These are phyloP conservation scores for Salinomyces thailandicus DNA, from an alignment of 2,329 filamentous ascomycete species.

Conservation along the genomic window DNA sequence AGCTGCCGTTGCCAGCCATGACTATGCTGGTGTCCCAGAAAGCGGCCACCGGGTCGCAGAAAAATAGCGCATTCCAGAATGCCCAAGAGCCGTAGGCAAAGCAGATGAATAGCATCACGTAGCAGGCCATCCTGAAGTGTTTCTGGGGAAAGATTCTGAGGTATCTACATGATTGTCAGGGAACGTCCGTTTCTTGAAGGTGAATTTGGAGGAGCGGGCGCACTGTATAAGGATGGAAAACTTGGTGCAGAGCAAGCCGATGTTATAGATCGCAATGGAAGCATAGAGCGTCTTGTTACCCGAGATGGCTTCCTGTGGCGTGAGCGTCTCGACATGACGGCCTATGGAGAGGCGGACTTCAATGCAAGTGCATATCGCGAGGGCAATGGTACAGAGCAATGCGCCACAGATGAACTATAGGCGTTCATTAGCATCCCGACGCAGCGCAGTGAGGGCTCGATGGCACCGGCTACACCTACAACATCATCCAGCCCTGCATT, in stretches of 20 bases:
- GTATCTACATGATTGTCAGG: no score
- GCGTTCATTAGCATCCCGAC: not conserved
- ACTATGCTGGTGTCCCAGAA: slow-evolving; percentile 30
- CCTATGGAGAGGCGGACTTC: slow-evolving; percentile 2
- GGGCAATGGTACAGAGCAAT: slow-evolving; percentile 3
- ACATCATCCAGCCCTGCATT: slow-evolving; percentile 17
- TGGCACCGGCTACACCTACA: not conserved
- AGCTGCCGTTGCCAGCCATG: slow-evolving; percentile 20
- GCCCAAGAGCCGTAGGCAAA: slow-evolving; percentile 23
- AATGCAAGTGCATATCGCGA: slow-evolving; percentile 3
- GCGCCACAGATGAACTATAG: not conserved
- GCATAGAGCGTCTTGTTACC: slow-evolving; percentile 10
- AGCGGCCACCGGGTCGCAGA: slow-evolving; percentile 32
- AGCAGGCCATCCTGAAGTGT: slow-evolving; percentile 25
- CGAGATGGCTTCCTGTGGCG: slow-evolving; percentile 3
- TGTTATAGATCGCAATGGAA: slow-evolving; percentile 32
- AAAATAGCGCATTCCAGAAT: slow-evolving; percentile 30
- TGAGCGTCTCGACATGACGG: not conserved
- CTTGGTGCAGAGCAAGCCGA: slow-evolving; percentile 31
- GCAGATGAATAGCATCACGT: slow-evolving; percentile 23
- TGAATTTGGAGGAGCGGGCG: no score
- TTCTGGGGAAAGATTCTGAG: slow-evolving; percentile 36
- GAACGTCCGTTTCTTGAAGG: no score
- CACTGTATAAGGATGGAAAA: slow-evolving; percentile 38
- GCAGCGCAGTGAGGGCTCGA: no score